phyloP scores from a whole-genome alignment of 148 eudicot species.

The Fagopyrum tataricum region DNA sequence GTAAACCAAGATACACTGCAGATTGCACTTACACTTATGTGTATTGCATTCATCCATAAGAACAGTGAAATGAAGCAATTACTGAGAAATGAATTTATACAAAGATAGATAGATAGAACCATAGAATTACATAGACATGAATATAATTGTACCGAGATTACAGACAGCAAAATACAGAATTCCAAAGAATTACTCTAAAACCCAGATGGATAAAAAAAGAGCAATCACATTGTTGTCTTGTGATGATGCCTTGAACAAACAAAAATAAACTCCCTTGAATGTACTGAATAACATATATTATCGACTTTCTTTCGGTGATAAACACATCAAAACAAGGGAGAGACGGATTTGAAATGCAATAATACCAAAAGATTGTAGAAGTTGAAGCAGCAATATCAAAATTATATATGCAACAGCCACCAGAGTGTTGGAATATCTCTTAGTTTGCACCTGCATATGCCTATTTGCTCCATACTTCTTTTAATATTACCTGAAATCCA shows the following conservation, averaged over 20 bases:
- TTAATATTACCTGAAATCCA: slow-evolving; percentile 2
- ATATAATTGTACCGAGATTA: background rate
- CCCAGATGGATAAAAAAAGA: background rate
- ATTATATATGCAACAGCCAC: slow-evolving; percentile 4
- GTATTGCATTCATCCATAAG: background rate
- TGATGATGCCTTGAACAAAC: background rate
- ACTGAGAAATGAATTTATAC: background rate
- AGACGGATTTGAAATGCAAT: background rate
- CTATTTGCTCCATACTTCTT: background rate
- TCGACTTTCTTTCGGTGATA: background rate
- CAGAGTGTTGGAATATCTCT: background rate
- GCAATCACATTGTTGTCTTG: background rate
- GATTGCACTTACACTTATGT: background rate
- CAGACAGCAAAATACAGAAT: background rate
- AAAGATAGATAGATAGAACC: background rate
- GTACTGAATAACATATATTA: too few relatives aligned
- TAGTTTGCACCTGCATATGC: background rate
- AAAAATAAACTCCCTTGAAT: background rate
- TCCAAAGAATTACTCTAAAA: background rate
- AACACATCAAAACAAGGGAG: background rate
- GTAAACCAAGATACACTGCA: background rate
- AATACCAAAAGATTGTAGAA: background rate
- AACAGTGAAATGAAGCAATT: background rate
- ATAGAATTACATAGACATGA: background rate
- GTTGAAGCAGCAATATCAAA: background rate